Evolutionary conservation across 805 yeast genomes (phyloP).

Genomic region (Metschnikowia amazonensis): DNA sequence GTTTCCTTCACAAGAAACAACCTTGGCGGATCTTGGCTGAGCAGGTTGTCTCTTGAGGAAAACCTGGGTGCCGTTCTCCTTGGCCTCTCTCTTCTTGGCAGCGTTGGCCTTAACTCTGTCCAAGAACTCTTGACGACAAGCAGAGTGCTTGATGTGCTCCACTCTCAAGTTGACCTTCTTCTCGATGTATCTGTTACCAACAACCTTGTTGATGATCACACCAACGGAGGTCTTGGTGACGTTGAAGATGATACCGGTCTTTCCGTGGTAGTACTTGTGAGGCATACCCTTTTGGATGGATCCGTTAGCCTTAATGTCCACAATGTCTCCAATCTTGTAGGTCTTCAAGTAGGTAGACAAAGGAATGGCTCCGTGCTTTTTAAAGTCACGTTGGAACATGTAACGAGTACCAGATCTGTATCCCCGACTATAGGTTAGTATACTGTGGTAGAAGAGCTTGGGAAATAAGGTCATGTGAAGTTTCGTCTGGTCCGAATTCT

Average conservation of each 20-base stretch:
- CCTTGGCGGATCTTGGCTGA: conserved; percentile 91
- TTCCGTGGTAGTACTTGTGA: conserved; percentile 99
- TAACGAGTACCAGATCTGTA: conserved; percentile 99
- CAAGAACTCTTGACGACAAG: conserved; percentile 98
- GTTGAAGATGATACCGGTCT: conserved; percentile 98
- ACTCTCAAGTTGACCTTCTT: conserved; percentile 98
- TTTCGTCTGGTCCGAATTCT: too few species aligned
- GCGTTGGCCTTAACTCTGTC: conserved; percentile 98
- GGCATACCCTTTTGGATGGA: conserved; percentile 99
- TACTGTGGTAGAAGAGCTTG: neutral
- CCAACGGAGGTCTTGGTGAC: conserved; percentile 98
- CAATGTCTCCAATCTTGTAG: conserved; percentile 99
- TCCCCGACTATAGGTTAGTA: conserved; percentile 66
- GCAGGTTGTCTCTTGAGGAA: conserved; percentile 98
- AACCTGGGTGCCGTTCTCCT: conserved; percentile 86
- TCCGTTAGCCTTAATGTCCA: conserved; percentile 99
- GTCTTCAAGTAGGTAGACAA: conserved; percentile 95
- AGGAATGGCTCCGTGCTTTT: conserved; percentile 91
- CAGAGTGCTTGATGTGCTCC: conserved; percentile 99
- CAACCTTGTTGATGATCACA: conserved; percentile 96
- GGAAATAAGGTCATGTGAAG: too few species aligned
- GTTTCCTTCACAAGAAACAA: conserved; percentile 76
- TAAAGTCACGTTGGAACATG: conserved; percentile 99
- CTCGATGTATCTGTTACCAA: conserved; percentile 98
- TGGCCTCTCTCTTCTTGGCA: conserved; percentile 89